phyloP scores from a whole-genome alignment of 1,284 basidiomycete species.

The Entoloma clypeatum region DNA sequence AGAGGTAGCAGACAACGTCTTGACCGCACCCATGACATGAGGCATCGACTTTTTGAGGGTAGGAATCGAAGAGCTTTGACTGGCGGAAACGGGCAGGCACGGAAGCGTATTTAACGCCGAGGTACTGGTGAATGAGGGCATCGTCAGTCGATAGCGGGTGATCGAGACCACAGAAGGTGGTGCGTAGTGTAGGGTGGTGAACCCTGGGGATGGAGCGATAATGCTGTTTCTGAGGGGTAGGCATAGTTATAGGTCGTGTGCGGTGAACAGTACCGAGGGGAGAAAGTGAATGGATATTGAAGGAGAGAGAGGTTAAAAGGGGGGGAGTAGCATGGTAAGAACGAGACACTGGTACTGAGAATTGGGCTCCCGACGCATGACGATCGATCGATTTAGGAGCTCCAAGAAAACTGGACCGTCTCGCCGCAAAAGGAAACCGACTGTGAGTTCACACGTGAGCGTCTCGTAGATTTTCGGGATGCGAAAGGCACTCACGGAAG shows the following conservation, averaged over 20 bases:
- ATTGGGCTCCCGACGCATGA: conserved; percentile 19
- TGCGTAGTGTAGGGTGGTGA: conserved; percentile 51
- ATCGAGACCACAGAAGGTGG: conserved; percentile 60
- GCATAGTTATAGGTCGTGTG: conserved; percentile 20
- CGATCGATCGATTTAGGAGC: conserved; percentile 28
- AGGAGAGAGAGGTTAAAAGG: conserved; percentile 6
- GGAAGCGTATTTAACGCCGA: conserved; percentile 70
- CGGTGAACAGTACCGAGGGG: conserved; percentile 6
- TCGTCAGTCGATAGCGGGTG: conserved; percentile 56
- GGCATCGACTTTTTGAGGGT: conserved; percentile 55
- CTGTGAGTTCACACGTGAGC: conserved; percentile 15
- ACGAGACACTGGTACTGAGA: conserved; percentile 20
- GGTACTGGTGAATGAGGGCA: conserved; percentile 61
- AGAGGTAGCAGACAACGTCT: conserved; percentile 16
- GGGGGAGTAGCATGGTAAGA: conserved; percentile 12
- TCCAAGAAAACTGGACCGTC: conserved; percentile 27
- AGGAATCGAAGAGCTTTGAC: conserved; percentile 54
- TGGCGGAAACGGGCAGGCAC: conserved; percentile 73
- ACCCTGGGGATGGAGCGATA: conserved; percentile 32
- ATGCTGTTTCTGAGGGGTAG: conserved; percentile 19
- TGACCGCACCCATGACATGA: conserved; percentile 68
- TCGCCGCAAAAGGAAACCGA: conserved; percentile 25
- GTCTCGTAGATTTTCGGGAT: conserved; percentile 3
- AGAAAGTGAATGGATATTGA: conserved; percentile 6
- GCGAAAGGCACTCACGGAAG: neutral